phyloP scores from a whole-genome alignment of 176 grass and related monocot species.

The Ampelocalamus luodianensis region DNA sequence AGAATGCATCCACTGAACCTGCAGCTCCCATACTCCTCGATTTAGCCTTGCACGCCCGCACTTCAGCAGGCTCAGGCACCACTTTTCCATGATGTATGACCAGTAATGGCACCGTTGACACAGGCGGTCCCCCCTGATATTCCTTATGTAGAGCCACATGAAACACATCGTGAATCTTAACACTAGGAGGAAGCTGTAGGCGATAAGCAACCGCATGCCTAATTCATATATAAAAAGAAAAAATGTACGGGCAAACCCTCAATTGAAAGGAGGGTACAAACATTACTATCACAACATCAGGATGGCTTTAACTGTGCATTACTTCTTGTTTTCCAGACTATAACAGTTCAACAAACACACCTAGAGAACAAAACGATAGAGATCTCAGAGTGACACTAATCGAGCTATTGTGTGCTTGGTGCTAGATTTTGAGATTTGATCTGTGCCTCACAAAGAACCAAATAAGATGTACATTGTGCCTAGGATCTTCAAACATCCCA shows the following conservation, averaged over 20 bases:
- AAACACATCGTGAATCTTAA: no score
- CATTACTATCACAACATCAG: constrained; percentile 26
- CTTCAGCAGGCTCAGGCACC: no score
- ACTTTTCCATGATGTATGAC: no score
- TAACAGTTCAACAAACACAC: constrained; percentile 7
- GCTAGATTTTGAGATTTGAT: background rate
- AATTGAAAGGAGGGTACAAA: constrained; percentile 36
- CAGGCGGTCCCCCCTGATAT: no score
- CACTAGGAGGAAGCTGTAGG: no score
- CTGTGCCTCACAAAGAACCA: background rate
- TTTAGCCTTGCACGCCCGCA: no score
- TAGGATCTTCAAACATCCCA: background rate
- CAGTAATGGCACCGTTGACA: no score
- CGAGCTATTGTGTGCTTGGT: background rate
- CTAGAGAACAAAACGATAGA: background rate
- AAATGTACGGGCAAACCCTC: constrained; percentile 24
- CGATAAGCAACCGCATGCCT: no score
- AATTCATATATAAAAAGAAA: background rate
- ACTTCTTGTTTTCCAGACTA: constrained; percentile 11
- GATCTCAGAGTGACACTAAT: background rate
- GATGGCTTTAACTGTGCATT: constrained; percentile 47
- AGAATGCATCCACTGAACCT: no score
- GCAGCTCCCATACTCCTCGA: no score
- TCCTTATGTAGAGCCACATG: no score
- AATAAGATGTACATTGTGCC: background rate